Evolutionary conservation across 805 yeast genomes (phyloP).

Genomic region (Schwanniomyces yamadae): DNA sequence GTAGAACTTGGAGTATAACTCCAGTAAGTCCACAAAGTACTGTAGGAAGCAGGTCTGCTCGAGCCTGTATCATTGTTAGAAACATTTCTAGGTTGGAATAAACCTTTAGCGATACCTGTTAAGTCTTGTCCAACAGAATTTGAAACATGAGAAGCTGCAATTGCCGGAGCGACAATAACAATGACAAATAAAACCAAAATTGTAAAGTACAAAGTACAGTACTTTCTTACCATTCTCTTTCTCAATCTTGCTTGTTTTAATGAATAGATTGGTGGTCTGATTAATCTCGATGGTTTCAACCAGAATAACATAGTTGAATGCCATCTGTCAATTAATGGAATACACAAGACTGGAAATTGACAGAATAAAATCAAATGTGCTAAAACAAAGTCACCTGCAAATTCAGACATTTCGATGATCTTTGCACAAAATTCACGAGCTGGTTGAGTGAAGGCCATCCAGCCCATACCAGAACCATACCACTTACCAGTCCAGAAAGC

Average conservation of each 20-base stretch:
- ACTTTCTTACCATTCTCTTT: constrained; percentile 95
- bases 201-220: constrained; percentile 75
- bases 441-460: constrained; percentile 94
- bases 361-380: constrained; percentile 87
- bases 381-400: constrained; percentile 92
- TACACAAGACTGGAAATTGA: constrained; percentile 81
- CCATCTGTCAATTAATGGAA: constrained; percentile 94
- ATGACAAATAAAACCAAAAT: constrained; percentile 69
- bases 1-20: constrained; percentile 53
- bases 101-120: constrained; percentile 53
- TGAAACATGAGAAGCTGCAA: constrained; percentile 61
- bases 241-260: constrained; percentile 94
- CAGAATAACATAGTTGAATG: constrained; percentile 98
- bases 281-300: constrained; percentile 95
- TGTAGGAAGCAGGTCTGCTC: constrained; percentile 33
- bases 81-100: constrained; percentile 86
- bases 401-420: constrained; percentile 89
- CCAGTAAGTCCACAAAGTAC: constrained; percentile 46
- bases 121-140: constrained; percentile 19
- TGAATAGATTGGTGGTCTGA: constrained; percentile 96
- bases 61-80: constrained; percentile 81
- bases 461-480: constrained; percentile 93
- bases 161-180: constrained; percentile 89
- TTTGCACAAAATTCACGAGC: constrained; percentile 93
- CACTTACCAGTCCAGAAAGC: constrained; percentile 99